A percentile compares a stretch with the other conserved stretches of the same genome.
These are phyloP conservation scores for Hypoxylon sp. DNA, from an alignment of 2,329 filamentous ascomycete genomes.

Conservation along the genomic window DNA sequence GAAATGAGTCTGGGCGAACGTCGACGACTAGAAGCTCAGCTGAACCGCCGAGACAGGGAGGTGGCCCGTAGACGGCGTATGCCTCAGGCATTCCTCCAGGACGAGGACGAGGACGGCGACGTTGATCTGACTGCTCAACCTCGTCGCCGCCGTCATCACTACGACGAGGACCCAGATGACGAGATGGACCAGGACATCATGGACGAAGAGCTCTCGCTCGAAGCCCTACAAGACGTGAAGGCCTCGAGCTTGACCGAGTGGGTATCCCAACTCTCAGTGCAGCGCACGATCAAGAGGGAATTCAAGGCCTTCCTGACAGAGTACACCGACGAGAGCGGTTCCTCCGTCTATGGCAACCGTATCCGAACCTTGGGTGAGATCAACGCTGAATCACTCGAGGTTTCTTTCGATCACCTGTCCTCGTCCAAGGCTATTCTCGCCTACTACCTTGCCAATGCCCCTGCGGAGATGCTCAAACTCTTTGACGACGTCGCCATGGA, in stretches of 20 bases:
- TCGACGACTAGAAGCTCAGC: conserved; percentile 73
- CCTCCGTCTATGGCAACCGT: conserved; percentile 92
- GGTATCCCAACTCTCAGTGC: conserved; percentile 88
- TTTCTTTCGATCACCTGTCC: conserved; percentile 92
- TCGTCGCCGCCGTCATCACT: conserved; percentile 83
- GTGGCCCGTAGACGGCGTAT: conserved; percentile 71
- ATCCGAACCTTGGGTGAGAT: conserved; percentile 96
- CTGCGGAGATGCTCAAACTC: conserved; percentile 92
- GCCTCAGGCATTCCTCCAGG: conserved; percentile 76
- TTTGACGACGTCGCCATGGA: conserved; percentile 98
- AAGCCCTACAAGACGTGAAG: conserved; percentile 92
- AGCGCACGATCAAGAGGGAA: conserved; percentile 91
- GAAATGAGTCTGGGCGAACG: conserved; percentile 71
- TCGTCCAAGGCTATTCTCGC: conserved; percentile 91
- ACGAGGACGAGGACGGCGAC: conserved; percentile 85
- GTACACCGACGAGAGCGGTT: conserved; percentile 87
- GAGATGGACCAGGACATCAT: conserved; percentile 93
- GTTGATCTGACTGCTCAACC: conserved; percentile 87
- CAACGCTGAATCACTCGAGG: conserved; percentile 94
- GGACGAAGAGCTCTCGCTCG: conserved; percentile 92
- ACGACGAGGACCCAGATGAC: conserved; percentile 94
- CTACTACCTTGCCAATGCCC: conserved; percentile 95
- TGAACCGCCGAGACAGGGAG: conserved; percentile 78
- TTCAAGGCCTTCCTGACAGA: conserved; percentile 98
- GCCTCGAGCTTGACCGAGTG: conserved; percentile 93